A percentile compares a stretch with the other conserved stretches of the same genome.
Conservation (phyloP, 1,139 yeast genomes). For the Pichia sp. region DNA sequence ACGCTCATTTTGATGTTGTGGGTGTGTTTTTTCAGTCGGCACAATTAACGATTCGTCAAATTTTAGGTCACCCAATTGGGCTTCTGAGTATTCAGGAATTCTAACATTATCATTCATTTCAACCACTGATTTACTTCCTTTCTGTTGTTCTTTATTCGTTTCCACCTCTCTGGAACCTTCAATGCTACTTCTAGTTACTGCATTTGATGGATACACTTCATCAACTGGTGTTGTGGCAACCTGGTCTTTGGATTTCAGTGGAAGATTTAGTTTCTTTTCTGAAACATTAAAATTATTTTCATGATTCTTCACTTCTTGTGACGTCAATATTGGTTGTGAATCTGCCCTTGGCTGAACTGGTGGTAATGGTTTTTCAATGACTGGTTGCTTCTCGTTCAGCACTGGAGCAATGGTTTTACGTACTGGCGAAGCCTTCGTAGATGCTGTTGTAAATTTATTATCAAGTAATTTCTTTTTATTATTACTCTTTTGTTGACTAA, state of each 20-base stretch:
- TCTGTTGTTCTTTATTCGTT: background rate
- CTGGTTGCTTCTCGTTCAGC: too few relatives aligned
- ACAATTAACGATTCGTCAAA: conserved; percentile 1
- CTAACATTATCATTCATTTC: conserved; percentile 3
- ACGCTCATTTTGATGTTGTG: conserved; percentile 6
- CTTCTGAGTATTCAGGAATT: conserved; percentile 6
- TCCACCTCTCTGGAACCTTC: background rate
- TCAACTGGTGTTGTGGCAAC: conserved; percentile 1
- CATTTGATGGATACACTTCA: conserved; percentile 8
- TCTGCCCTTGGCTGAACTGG: too few relatives aligned
- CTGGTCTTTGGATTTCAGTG: background rate
- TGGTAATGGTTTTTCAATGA: too few relatives aligned
- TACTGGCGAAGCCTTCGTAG: background rate
- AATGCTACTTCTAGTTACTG: conserved; percentile 10
- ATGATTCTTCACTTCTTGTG: too few relatives aligned
- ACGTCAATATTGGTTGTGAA: too few relatives aligned
- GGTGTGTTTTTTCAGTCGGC: background rate
- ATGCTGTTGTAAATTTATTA: background rate
- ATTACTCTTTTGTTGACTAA: conserved; percentile 48
- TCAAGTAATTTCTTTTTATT: conserved; percentile 3
- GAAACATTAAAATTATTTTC: too few relatives aligned
- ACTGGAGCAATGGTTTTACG: too few relatives aligned
- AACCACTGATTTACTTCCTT: background rate
- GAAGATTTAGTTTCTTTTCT: background rate
- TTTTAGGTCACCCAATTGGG: background rate